Percentiles rank a stretch among this genome's conserved stretches.
phyloP scores from a whole-genome alignment of 2,329 filamentous ascomycete species.

The Teratosphaeria destructans region DNA sequence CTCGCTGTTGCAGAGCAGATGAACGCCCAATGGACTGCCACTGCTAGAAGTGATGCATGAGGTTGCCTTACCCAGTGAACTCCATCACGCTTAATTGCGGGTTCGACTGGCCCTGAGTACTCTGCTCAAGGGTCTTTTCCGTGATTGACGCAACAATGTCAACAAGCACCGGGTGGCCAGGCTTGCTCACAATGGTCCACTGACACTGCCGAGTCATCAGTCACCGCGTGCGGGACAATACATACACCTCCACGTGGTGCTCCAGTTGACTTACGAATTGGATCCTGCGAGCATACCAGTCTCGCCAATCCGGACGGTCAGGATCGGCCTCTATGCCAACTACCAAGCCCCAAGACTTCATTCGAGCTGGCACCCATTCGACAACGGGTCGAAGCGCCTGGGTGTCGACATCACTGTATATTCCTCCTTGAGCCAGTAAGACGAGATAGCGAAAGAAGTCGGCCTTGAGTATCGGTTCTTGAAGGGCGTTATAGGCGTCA shows the following conservation, averaged over 20 bases:
- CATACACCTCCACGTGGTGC: background rate
- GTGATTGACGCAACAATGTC: slow-evolving; percentile 83
- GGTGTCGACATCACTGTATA: slow-evolving; percentile 81
- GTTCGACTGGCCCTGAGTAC: slow-evolving; percentile 47
- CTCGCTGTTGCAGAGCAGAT: background rate
- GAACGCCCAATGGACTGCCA: background rate
- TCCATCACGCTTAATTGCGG: slow-evolving; percentile 70
- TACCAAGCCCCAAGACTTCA: slow-evolving; percentile 70
- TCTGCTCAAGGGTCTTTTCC: slow-evolving; percentile 64
- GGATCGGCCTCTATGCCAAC: slow-evolving; percentile 95
- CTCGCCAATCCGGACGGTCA: slow-evolving; percentile 77
- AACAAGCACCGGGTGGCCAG: slow-evolving; percentile 82
- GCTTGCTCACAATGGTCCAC: slow-evolving; percentile 95
- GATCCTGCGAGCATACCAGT: slow-evolving; percentile 93
- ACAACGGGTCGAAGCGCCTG: slow-evolving; percentile 69
- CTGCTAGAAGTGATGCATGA: background rate
- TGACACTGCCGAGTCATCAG: slow-evolving; percentile 49
- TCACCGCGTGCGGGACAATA: background rate
- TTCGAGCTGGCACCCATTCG: slow-evolving; percentile 75
- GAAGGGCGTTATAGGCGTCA: slow-evolving; percentile 39
- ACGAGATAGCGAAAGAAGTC: slow-evolving; percentile 61
- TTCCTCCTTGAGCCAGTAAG: slow-evolving; percentile 66
- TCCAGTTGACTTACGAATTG: slow-evolving; percentile 50
- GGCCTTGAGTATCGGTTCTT: slow-evolving; percentile 46
- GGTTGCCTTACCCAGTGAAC: slow-evolving; percentile 56